A percentile compares a stretch with the other conserved stretches of the same genome.
Evolutionary conservation across 345 rosid genomes (phyloP).

Genomic region (Moricandia moricandioides): DNA sequence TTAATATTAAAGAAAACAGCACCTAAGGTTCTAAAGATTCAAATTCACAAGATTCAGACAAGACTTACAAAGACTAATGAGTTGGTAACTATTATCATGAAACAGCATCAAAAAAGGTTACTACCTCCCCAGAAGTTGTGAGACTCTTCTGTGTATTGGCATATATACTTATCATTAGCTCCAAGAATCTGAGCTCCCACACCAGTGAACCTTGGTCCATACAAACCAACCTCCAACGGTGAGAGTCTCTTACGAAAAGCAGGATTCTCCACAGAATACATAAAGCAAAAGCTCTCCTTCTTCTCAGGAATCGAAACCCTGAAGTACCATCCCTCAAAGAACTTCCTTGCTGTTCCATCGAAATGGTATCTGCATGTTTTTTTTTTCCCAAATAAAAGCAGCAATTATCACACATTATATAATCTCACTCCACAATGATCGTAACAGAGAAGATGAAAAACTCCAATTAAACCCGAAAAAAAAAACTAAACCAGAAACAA

Average conservation of each 20-base stretch:
- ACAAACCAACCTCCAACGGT: slow-evolving; percentile 48
- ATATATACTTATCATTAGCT: slow-evolving; percentile 75
- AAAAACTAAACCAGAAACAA: neutral
- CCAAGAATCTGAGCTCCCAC: slow-evolving; percentile 97
- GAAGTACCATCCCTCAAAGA: slow-evolving; percentile 98
- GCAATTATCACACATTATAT: too few species aligned
- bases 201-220: slow-evolving; percentile 77
- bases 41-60: neutral
- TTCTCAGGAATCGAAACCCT: slow-evolving; percentile 82
- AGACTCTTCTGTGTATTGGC: slow-evolving; percentile 68
- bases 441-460: neutral
- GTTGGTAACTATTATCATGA: neutral
- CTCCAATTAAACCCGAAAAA: neutral
- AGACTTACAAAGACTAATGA: neutral
- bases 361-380: slow-evolving; percentile 63
- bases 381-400: neutral
- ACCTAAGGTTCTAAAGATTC: neutral
- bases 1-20: neutral
- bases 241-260: slow-evolving; percentile 55
- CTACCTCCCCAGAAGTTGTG: slow-evolving; percentile 94
- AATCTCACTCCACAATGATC: neutral
- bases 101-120: slow-evolving; percentile 36
- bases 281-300: slow-evolving; percentile 88
- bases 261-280: slow-evolving; percentile 89
- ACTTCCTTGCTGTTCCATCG: slow-evolving; percentile 67